phyloP scores from a whole-genome alignment of 371 early-diverging fungal genomes.

The Lichtheimia hyalospora region DNA sequence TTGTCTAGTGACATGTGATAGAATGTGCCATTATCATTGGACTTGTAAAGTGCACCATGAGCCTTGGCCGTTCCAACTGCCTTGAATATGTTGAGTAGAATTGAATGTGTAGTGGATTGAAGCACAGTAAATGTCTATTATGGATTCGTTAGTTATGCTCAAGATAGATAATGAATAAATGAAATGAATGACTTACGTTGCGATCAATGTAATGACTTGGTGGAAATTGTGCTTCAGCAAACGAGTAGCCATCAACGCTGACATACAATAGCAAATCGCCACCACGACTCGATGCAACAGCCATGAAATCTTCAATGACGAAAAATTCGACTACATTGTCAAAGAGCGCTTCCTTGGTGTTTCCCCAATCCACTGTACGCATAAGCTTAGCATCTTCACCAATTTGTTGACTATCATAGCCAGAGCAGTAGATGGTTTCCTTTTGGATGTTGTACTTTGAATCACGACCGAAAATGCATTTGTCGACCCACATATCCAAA shows the following conservation, averaged over 20 bases:
- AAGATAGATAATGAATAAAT: not conserved
- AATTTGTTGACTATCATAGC: constrained; percentile 61
- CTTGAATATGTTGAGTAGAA: constrained; percentile 77
- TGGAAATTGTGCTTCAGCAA: constrained; percentile 80
- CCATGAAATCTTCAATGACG: constrained; percentile 70
- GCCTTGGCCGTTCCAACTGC: constrained; percentile 51
- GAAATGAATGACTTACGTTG: constrained; percentile 24
- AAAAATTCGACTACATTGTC: constrained; percentile 60
- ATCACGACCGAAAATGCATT: constrained; percentile 86
- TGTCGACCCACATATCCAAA: constrained; percentile 80
- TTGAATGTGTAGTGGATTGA: constrained; percentile 69
- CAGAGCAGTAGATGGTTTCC: constrained; percentile 72
- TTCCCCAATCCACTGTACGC: constrained; percentile 50
- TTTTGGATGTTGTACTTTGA: constrained; percentile 61
- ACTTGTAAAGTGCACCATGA: constrained; percentile 82
- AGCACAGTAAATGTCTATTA: constrained; percentile 69
- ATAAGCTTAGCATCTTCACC: constrained; percentile 53
- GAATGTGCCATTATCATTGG: constrained; percentile 79
- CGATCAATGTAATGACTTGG: constrained; percentile 55
- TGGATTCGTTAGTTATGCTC: not conserved
- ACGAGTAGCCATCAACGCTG: constrained; percentile 70
- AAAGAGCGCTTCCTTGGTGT: constrained; percentile 35
- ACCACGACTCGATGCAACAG: constrained; percentile 57
- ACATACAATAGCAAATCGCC: constrained; percentile 64
- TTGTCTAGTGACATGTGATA: constrained; percentile 73